Evolutionary conservation across 192 early-diverging fungal genomes (phyloP).

Genomic region (Chytriomyces confervae): DNA sequence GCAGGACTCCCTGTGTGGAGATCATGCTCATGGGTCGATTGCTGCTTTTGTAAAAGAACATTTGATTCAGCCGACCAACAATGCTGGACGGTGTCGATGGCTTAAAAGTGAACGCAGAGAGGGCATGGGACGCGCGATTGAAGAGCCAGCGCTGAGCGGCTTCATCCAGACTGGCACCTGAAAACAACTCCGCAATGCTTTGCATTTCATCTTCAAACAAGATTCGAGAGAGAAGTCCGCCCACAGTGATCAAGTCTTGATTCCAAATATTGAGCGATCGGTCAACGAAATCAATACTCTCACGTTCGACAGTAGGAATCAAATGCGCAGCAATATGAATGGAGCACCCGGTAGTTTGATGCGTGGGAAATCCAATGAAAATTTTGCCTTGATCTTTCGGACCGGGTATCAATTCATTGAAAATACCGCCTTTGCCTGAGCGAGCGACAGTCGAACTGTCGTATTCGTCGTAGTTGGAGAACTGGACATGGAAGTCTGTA

Average conservation of each 20-base stretch:
- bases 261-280: conserved; percentile 80
- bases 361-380: conserved; percentile 89
- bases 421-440: conserved; percentile 63
- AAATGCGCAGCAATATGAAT: conserved; percentile 80
- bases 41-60: conserved; percentile 63
- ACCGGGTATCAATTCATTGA: conserved; percentile 74
- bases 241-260: conserved; percentile 75
- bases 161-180: conserved; percentile 54
- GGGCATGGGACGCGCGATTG: conserved; percentile 69
- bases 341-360: conserved; percentile 86
- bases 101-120: conserved; percentile 71
- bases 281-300: conserved; percentile 89
- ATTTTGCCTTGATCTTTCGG: conserved; percentile 78
- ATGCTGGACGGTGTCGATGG: conserved; percentile 72
- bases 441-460: conserved; percentile 59
- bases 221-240: conserved; percentile 74
- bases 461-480: conserved; percentile 77
- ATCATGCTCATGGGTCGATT: conserved; percentile 62
- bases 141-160: conserved; percentile 59
- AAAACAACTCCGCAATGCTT: conserved; percentile 57
- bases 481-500: conserved; percentile 75
- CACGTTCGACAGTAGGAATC: conserved; percentile 92
- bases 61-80: conserved; percentile 65
- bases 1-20: conserved; percentile 68
- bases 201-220: conserved; percentile 80